Conservation (phyloP, 1,139 yeast species). For the Sugiyamaella castrensis region DNA sequence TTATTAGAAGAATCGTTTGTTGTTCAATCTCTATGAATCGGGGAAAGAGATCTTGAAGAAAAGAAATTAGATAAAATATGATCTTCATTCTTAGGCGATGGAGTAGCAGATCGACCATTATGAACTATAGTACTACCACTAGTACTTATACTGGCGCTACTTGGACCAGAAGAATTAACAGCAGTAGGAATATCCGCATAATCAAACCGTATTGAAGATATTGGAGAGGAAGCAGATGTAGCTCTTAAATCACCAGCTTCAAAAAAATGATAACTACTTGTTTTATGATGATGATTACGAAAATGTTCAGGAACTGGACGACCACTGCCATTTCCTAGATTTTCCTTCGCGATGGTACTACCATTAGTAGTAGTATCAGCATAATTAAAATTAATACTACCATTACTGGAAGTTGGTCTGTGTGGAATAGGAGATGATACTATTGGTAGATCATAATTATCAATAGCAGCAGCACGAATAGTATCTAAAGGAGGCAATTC, state of each 20-base stretch:
- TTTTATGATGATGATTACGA: slow-evolving; percentile 19
- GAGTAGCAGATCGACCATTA: slow-evolving; percentile 14
- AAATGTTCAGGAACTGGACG: slow-evolving; percentile 8
- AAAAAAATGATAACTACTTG: slow-evolving; percentile 22
- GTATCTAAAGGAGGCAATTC: slow-evolving; percentile 27
- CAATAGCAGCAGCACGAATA: slow-evolving; percentile 7
- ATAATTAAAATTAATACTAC: not conserved
- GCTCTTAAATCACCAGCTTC: slow-evolving; percentile 23
- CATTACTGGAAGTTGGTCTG: slow-evolving; percentile 3
- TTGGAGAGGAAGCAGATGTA: slow-evolving; percentile 27
- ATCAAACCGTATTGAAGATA: slow-evolving; percentile 15
- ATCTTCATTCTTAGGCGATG: slow-evolving; percentile 19
- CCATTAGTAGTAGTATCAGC: slow-evolving; percentile 1
- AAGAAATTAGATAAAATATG: slow-evolving; percentile 13
- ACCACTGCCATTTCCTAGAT: not conserved
- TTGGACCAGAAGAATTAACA: slow-evolving; percentile 14
- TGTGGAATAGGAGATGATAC: slow-evolving; percentile 11
- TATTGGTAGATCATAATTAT: slow-evolving; percentile 11
- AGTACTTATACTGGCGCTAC: slow-evolving; percentile 15
- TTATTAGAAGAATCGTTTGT: not conserved
- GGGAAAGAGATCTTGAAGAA: slow-evolving; percentile 15
- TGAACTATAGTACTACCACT: slow-evolving; percentile 9
- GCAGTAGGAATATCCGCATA: slow-evolving; percentile 9
- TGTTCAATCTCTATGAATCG: slow-evolving; percentile 16
- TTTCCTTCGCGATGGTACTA: slow-evolving; percentile 1